These are phyloP conservation scores for Tylopilus balloui DNA, from an alignment of 768 basidiomycete genomes.

Conservation along the genomic window DNA sequence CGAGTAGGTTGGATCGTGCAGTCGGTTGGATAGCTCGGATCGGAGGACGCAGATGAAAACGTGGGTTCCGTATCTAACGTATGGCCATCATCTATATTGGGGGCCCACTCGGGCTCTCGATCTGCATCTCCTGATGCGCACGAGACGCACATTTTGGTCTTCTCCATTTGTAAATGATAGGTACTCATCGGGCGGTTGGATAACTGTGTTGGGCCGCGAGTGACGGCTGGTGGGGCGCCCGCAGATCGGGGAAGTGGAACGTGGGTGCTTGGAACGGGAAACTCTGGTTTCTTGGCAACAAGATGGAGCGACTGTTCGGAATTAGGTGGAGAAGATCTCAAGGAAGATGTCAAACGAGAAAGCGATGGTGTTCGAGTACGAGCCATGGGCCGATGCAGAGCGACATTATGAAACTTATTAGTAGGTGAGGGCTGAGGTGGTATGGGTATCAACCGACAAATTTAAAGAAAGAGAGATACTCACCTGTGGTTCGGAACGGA, in stretches of 20 bases:
- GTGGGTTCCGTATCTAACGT: conserved; percentile 50
- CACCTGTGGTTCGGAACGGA: conserved; percentile 61
- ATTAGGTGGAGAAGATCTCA: conserved; percentile 51
- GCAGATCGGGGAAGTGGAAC: conserved; percentile 52
- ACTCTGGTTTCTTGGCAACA: conserved; percentile 38
- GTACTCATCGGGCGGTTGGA: conserved; percentile 20
- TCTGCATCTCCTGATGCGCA: conserved; percentile 3
- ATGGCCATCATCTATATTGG: conserved; percentile 25
- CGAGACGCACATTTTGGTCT: conserved; percentile 3
- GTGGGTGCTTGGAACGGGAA: conserved; percentile 43
- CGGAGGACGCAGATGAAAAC: conserved; percentile 66
- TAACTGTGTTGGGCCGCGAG: conserved; percentile 21
- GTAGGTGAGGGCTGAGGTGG: conserved; percentile 54
- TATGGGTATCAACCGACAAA: not conserved
- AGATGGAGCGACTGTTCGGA: conserved; percentile 50
- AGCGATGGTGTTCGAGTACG: conserved; percentile 64
- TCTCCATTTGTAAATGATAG: conserved; percentile 14
- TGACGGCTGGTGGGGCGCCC: conserved; percentile 45
- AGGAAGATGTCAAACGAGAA: conserved; percentile 52
- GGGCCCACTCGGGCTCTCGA: conserved; percentile 20
- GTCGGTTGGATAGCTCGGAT: conserved; percentile 30
- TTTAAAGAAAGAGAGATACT: conserved; percentile 11
- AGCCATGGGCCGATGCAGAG: conserved; percentile 46
- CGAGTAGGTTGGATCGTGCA: conserved; percentile 25
- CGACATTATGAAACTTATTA: conserved; percentile 61